phyloP scores from a whole-genome alignment of 2,329 filamentous ascomycete species.

The Fusarium chlamydosporum region DNA sequence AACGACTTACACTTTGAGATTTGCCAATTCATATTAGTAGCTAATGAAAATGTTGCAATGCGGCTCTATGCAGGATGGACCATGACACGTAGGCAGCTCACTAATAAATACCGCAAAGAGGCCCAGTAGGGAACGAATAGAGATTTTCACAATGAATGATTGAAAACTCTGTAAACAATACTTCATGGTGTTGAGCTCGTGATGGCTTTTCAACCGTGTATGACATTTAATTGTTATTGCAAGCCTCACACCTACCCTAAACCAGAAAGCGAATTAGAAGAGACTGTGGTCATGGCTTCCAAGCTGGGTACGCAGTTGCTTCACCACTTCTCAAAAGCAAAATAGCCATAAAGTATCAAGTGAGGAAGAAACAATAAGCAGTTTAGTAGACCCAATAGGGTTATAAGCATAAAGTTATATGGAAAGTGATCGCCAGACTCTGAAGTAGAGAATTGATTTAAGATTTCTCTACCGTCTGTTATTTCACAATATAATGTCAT shows the following conservation, averaged over 20 bases:
- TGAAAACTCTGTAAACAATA: too few relatives aligned
- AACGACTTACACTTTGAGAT: background rate
- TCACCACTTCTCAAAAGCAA: too few relatives aligned
- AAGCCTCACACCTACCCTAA: background rate
- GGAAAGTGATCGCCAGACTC: too few relatives aligned
- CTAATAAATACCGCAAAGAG: constrained; percentile 6
- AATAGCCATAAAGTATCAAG: too few relatives aligned
- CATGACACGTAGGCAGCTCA: constrained; percentile 4
- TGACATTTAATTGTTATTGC: background rate
- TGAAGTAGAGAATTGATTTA: too few relatives aligned
- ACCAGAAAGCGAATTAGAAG: background rate
- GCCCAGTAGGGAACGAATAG: background rate
- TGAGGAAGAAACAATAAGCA: too few relatives aligned
- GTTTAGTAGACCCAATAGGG: too few relatives aligned
- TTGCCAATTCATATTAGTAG: background rate
- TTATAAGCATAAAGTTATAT: too few relatives aligned
- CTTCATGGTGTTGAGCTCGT: background rate
- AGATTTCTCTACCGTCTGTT: too few relatives aligned
- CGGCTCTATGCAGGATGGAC: constrained; percentile 13
- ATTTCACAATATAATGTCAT: too few relatives aligned
- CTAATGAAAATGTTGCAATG: background rate
- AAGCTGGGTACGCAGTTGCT: too few relatives aligned
- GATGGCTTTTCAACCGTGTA: background rate
- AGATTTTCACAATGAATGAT: background rate
- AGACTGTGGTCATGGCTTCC: too few relatives aligned